Base-by-base conservation (phyloP, 352 stramenopile genomes). In the Sclerospora graminicola region DNA sequence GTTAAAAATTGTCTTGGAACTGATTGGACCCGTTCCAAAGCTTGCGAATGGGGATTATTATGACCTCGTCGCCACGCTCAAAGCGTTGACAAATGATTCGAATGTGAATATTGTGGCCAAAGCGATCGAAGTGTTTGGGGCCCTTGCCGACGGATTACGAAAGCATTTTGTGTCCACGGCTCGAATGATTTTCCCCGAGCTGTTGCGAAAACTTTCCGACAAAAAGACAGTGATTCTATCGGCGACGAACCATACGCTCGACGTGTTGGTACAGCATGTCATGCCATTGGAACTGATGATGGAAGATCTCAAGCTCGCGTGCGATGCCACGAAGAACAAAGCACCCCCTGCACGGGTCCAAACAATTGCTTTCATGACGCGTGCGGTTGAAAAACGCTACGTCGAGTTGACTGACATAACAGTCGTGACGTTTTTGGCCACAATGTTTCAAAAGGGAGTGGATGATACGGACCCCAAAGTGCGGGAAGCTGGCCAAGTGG, bases 101-200 rank as follows among this genome's bases (percentile, higher is more conserved):
- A 94, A 94, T 44, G 82, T 94, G 16, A 91, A 94, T 36, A 91
- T 94, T 42, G 66, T 84, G 20, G 80, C 79, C 4, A 94, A 91
- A 35, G 66, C 82, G 24, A 73, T 94, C 36, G 82, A 91, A 69
- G 73, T 94, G 11, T 48, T 91, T 18, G 80, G 82, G 16, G 82
- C 63, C 2, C 54, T 94, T 2, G 57, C 82, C 0, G 80, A 94
- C 49, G 82, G 82, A 5, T 55, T 94, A 31, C 64, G 82, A 5
- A 88, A 85, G 51, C 80, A 78, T 36, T 94, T 94, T 23, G 77
- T 63, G 5, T 76, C 83, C 40, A 82, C 88, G 39, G 78, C 79
- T 18, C 58, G 76, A 28, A 60, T 69, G 20, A 73, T 91, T 60
- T 84, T 84, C 14, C 64, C 82, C 8, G 75, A 89, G 13, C 28